Percentiles rank a stretch among this genome's conserved stretches.
These are phyloP conservation scores for Cymbopogon citratus DNA, from an alignment of 176 grass and related monocot species.

Conservation along the genomic window DNA sequence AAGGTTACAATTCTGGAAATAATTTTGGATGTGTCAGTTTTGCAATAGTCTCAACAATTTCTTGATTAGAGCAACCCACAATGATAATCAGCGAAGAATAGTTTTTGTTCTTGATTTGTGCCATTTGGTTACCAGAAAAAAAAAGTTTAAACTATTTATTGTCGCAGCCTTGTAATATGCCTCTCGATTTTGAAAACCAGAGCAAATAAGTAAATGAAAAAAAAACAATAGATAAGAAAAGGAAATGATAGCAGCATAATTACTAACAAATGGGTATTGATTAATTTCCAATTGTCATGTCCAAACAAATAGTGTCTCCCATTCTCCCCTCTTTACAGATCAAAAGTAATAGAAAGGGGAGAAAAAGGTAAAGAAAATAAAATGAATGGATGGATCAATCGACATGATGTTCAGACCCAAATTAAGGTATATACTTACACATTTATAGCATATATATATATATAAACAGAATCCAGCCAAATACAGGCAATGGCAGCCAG, in stretches of 20 bases:
- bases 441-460: not conserved
- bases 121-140: not conserved
- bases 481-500: not conserved
- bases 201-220: not conserved
- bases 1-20: not conserved
- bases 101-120: not conserved
- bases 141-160: not conserved
- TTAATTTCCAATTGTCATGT: conserved; percentile 26
- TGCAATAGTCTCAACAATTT: not conserved
- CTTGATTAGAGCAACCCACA: not conserved
- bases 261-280: conserved; percentile 2
- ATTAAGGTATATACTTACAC: not conserved
- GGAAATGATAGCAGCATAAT: not conserved
- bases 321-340: conserved; percentile 20
- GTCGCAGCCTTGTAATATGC: not conserved
- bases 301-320: conserved; percentile 3
- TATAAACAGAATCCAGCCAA: not conserved
- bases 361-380: not conserved
- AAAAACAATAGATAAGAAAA: not conserved
- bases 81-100: not conserved
- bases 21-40: not conserved
- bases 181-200: not conserved
- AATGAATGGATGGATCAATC: conserved; percentile 35
- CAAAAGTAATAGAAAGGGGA: not conserved
- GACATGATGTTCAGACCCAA: conserved; percentile 21